Evolutionary conservation across 75 land plant species (phyloP).

Genomic region (Isoetes taiwanensis): DNA sequence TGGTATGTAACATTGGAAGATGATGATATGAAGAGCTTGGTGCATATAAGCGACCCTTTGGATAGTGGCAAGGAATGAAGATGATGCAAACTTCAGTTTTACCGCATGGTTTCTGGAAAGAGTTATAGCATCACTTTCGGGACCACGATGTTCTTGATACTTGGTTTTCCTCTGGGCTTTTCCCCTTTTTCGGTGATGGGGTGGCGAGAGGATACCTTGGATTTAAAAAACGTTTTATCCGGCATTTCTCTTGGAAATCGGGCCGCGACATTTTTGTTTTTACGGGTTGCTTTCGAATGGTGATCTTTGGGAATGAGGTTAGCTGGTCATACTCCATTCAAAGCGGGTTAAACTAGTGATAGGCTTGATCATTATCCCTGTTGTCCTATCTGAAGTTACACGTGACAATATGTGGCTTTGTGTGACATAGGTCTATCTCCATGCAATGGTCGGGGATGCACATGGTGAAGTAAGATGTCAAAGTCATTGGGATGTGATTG

Average conservation of each 20-base stretch:
- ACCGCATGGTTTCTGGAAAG: constrained; percentile 39
- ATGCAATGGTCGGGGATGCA: constrained; percentile 98
- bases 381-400: too few species aligned
- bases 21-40: constrained; percentile 62
- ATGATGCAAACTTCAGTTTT: constrained; percentile 52
- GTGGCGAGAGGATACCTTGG: constrained; percentile 76
- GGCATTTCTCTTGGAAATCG: constrained; percentile 82
- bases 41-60: constrained; percentile 84
- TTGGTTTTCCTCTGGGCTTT: constrained; percentile 95
- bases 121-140: constrained; percentile 36
- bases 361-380: too few species aligned
- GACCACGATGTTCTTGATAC: constrained; percentile 98
- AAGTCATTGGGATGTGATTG: constrained; percentile 93
- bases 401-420: too few species aligned
- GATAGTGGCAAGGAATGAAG: constrained; percentile 73
- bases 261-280: constrained; percentile 95
- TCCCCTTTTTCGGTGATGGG: constrained; percentile 87
- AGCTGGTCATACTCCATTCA: constrained; percentile 75
- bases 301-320: constrained; percentile 84
- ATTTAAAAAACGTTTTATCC: constrained; percentile 79
- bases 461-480: constrained; percentile 99
- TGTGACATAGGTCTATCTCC: constrained; percentile 89
- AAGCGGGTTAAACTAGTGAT: too few species aligned
- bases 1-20: constrained; percentile 79
- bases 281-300: constrained; percentile 99